Conservation (phyloP, 2,329 filamentous ascomycete species). For the Talaromyces rugulosus region DNA sequence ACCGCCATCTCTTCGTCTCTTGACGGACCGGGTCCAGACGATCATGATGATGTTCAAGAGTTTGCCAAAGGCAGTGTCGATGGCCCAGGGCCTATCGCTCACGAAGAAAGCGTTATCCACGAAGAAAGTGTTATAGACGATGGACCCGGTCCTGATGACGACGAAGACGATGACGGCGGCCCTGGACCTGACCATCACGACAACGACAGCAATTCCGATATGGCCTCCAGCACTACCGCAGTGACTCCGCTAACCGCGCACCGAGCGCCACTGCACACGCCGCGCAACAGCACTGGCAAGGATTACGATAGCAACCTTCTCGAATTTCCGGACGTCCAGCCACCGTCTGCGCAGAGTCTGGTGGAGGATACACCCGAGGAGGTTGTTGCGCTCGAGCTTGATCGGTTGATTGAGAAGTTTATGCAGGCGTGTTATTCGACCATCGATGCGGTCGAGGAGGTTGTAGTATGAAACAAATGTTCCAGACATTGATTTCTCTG, state of each 20-base stretch:
- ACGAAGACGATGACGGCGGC: background rate
- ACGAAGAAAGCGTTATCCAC: background rate
- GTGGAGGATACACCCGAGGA: conserved; percentile 34
- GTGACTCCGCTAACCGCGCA: conserved; percentile 5
- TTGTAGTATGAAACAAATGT: background rate
- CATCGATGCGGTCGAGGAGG: conserved; percentile 10
- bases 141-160: conserved; percentile 1
- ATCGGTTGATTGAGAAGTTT: conserved; percentile 29
- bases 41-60: conserved; percentile 40
- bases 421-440: conserved; percentile 12
- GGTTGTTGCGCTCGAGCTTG: conserved; percentile 35
- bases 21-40: conserved; percentile 49
- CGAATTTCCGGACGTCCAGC: conserved; percentile 34
- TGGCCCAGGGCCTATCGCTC: conserved; percentile 3
- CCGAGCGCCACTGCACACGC: conserved; percentile 1
- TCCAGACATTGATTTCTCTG: too few species aligned
- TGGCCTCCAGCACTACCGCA: conserved; percentile 5
- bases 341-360: conserved; percentile 37
- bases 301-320: conserved; percentile 13
- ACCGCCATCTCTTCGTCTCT: conserved; percentile 33
- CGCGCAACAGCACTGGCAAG: background rate
- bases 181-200: conserved; percentile 6
- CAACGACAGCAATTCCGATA: conserved; percentile 8
- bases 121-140: conserved; percentile 8
- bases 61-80: background rate